These are phyloP conservation scores for Fusarium secorum DNA, from an alignment of 2,329 filamentous ascomycete species.

Conservation along the genomic window DNA sequence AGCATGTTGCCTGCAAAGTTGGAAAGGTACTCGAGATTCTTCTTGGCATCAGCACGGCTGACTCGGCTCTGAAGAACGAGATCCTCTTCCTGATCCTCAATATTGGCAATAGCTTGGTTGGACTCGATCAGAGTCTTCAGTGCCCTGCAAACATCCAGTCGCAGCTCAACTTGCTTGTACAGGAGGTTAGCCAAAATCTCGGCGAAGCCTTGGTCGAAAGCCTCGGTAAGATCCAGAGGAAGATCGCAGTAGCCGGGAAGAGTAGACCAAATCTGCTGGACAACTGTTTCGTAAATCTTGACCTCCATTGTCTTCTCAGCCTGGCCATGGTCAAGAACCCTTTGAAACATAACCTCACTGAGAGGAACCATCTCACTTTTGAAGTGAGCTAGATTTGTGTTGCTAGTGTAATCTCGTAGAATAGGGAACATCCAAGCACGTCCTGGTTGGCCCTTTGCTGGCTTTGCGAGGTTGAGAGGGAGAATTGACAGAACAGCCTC, in stretches of 20 bases:
- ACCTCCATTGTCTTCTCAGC: constrained; percentile 93
- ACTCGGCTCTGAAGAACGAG: constrained; percentile 81
- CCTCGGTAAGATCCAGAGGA: constrained; percentile 76
- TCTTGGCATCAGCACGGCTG: constrained; percentile 75
- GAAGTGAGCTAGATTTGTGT: constrained; percentile 88
- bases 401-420: constrained; percentile 86
- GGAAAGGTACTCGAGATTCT: constrained; percentile 83
- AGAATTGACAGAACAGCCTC: constrained; percentile 82
- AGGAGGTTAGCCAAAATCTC: constrained; percentile 90
- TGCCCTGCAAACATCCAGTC: constrained; percentile 85
- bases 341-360: constrained; percentile 89
- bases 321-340: constrained; percentile 80
- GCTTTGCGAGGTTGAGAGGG: constrained; percentile 83
- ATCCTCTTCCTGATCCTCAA: constrained; percentile 74
- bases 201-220: constrained; percentile 88
- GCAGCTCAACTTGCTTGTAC: constrained; percentile 88
- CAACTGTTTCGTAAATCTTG: constrained; percentile 96
- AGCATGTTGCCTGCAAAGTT: constrained; percentile 86
- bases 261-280: constrained; percentile 94
- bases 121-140: constrained; percentile 90
- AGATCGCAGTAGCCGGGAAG: constrained; percentile 95
- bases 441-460: constrained; percentile 79
- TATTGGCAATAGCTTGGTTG: constrained; percentile 79
- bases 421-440: constrained; percentile 95
- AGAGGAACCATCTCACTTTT: constrained; percentile 84